Evolutionary conservation across 176 grass and related monocot genomes (phyloP), one percentile per base, ranked within the genome.

Genomic region (Hyparrhenia diplandra): DNA sequence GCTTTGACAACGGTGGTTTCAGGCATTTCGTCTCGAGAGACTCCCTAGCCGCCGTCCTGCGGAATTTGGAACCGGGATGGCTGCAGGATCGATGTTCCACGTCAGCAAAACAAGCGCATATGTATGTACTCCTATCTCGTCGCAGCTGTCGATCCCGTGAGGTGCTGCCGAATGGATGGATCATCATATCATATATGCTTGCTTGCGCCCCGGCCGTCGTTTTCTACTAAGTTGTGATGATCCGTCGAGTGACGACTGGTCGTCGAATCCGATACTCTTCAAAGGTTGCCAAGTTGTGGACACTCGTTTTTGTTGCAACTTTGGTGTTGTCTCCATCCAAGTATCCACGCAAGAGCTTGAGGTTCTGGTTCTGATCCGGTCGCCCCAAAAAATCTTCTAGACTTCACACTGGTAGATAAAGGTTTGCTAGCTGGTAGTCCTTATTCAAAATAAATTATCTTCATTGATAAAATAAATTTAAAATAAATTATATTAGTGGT

Each of bases 81-180:
- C n/a, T 32, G 41, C 5, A 17, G 62, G 24, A 34, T 32, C 28
- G 39, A 65, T 30, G 36, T 1, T 42, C 40, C 10, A 12, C 40
- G 40, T 42, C 40, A 42, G 10, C 40, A 42, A 42, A 42, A 42
- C 40, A 42, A 42, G 40, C 40, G 9, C 40, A n/a, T n/a, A n/a
- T n/a, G n/a, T n/a, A n/a, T n/a, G n/a, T n/a, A n/a, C n/a, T n/a
- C n/a, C n/a, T n/a, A 42, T 42, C 18, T 54, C 5, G 3, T 54
- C 1, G 39, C 41, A 21, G 24, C 67, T 28, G 65, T 87, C 54
- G 42, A 83, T 71, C 61, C 66, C 4, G 31, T 32, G 31, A 32
- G 37, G 37, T 42, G 66, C 73, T 34, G 36, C 63, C 35, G 64
- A 58, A 66, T 34, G n/a, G n/a, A n/a, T n/a, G n/a, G 85, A 87